A percentile compares a stretch with the other conserved stretches of the same genome.
phyloP scores from a whole-genome alignment of 2,329 filamentous ascomycete genomes.

The Cyanodermella asteris region DNA sequence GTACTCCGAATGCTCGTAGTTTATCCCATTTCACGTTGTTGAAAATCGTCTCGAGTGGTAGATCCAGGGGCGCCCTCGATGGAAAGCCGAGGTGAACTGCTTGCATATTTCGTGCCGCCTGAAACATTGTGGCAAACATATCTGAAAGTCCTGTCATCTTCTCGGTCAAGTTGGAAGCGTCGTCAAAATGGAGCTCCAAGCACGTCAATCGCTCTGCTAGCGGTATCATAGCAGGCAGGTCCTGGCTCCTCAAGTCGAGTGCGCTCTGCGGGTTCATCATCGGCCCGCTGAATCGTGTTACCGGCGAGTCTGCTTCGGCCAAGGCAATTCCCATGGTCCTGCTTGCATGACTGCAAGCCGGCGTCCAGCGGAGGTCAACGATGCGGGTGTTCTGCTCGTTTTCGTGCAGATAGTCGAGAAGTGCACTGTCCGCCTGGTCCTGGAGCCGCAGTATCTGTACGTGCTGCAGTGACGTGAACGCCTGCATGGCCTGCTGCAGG shows the following conservation, averaged over 20 bases:
- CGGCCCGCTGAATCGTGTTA: slow-evolving; percentile 38
- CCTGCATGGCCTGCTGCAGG: slow-evolving; percentile 31
- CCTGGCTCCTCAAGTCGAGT: slow-evolving; percentile 25
- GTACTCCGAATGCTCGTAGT: slow-evolving; percentile 40
- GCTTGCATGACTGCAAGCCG: slow-evolving; percentile 39
- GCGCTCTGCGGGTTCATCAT: slow-evolving; percentile 40
- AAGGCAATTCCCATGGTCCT: slow-evolving; percentile 36
- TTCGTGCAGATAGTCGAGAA: slow-evolving; percentile 29
- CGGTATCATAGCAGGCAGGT: slow-evolving; percentile 29
- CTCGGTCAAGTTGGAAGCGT: slow-evolving; percentile 31
- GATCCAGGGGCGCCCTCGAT: slow-evolving; percentile 30
- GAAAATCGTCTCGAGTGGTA: slow-evolving; percentile 39
- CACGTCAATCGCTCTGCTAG: slow-evolving; percentile 38
- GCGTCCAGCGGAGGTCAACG: slow-evolving; percentile 35
- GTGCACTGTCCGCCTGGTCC: slow-evolving; percentile 33
- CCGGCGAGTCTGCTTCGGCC: slow-evolving; percentile 31
- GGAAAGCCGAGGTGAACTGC: slow-evolving; percentile 44
- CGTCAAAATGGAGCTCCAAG: slow-evolving; percentile 42
- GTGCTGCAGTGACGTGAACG: slow-evolving; percentile 39
- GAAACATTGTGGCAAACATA: slow-evolving; percentile 36
- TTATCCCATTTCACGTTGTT: slow-evolving; percentile 39
- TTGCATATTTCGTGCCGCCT: slow-evolving; percentile 35
- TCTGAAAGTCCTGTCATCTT: slow-evolving; percentile 35
- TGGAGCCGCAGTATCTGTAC: slow-evolving; percentile 41
- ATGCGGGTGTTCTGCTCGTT: slow-evolving; percentile 22